phyloP scores from a whole-genome alignment of 805 yeast genomes.

The Metschnikowia sp. region DNA sequence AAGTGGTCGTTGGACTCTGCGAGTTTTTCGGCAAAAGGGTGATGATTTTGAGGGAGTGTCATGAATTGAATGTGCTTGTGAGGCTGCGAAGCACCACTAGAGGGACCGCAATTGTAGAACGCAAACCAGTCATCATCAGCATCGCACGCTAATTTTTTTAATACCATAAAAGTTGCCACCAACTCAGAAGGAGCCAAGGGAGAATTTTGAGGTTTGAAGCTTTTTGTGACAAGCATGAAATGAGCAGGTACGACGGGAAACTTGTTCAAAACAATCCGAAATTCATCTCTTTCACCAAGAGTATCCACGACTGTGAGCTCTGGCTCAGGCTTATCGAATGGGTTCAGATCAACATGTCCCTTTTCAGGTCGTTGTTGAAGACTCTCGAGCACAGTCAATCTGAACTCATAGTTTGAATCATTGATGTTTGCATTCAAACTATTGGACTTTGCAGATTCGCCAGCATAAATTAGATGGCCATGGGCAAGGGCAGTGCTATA shows the following conservation, averaged over 20 bases:
- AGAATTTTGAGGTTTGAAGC: constrained; percentile 66
- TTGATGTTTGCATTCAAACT: constrained; percentile 7
- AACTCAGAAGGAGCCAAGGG: constrained; percentile 74
- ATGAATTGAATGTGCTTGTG: constrained; percentile 91
- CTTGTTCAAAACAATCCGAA: constrained; percentile 73
- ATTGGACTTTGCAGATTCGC: constrained; percentile 37
- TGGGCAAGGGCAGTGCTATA: constrained; percentile 48
- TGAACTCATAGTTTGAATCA: constrained; percentile 19
- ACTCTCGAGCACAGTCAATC: constrained; percentile 32
- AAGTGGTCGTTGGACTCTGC: constrained; percentile 45
- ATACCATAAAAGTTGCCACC: constrained; percentile 50
- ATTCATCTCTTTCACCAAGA: constrained; percentile 49
- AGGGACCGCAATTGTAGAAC: constrained; percentile 84
- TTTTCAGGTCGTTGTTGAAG: constrained; percentile 39
- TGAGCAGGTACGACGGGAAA: constrained; percentile 82
- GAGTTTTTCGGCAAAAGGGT: constrained; percentile 52
- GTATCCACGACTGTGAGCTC: constrained; percentile 59
- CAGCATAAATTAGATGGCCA: constrained; percentile 50
- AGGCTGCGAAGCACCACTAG: constrained; percentile 91
- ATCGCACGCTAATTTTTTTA: constrained; percentile 40
- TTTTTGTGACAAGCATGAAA: constrained; percentile 71
- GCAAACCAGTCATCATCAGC: constrained; percentile 57
- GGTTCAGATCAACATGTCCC: constrained; percentile 49
- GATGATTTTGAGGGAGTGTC: constrained; percentile 59
- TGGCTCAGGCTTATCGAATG: constrained; percentile 79